Evolutionary conservation across 2,329 filamentous ascomycete species (phyloP).

Genomic region (Trichoderma brevicompactum): DNA sequence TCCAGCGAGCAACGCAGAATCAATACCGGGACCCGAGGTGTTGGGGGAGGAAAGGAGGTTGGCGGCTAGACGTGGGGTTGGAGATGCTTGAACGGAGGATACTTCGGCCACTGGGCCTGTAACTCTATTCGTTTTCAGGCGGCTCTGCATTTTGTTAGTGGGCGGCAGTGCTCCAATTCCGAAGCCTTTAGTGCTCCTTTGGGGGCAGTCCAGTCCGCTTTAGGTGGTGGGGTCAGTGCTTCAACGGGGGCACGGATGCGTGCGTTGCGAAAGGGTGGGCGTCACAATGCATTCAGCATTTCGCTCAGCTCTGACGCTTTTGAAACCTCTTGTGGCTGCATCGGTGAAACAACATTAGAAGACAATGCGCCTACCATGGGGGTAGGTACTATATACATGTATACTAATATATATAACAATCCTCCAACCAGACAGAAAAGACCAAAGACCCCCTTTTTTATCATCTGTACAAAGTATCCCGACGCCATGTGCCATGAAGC

Average conservation of each 20-base stretch:
- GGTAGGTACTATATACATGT: neutral
- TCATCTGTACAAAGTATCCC: constrained; percentile 2
- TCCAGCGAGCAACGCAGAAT: too few relatives aligned
- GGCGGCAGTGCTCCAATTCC: constrained; percentile 2
- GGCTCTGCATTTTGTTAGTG: neutral
- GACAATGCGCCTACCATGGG: neutral
- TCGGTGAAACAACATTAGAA: neutral
- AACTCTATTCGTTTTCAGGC: constrained; percentile 19
- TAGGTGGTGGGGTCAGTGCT: constrained; percentile 8
- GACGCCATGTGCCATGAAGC: constrained; percentile 26
- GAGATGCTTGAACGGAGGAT: too few relatives aligned
- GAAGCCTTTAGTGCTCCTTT: constrained; percentile 1
- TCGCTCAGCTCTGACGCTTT: neutral
- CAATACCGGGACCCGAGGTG: too few relatives aligned
- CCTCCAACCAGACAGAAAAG: neutral
- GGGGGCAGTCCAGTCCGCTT: neutral
- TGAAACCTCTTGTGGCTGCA: neutral
- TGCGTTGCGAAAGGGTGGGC: neutral
- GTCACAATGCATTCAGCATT: neutral
- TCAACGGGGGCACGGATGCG: constrained; percentile 1
- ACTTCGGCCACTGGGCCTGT: neutral
- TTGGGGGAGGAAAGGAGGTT: neutral
- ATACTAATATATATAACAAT: neutral
- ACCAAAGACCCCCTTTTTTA: constrained; percentile 12
- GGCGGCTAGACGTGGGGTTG: too few relatives aligned